Base-by-base conservation (phyloP, 139 green algal species). In the Chlorella sorokiniana region DNA sequence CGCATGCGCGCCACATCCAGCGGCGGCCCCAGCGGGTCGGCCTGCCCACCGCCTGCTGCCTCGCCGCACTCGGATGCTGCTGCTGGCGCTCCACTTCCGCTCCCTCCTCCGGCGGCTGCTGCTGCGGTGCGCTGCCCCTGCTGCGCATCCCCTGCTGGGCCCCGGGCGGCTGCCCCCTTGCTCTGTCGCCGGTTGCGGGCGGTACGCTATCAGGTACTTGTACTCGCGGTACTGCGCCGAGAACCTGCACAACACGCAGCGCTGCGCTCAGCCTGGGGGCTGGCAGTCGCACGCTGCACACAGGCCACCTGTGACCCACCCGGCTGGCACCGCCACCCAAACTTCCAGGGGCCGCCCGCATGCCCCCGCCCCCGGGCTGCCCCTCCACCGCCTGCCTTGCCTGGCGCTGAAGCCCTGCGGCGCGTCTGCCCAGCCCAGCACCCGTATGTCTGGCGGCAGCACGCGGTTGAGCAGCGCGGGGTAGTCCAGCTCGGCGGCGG, bases 131-230 rank as follows among this genome's bases (percentile, higher is more conserved):
- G 18, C 10, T 29, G 29, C 56, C 29, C 18, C 56, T 65, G 56
- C 56, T 65, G 18, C 56, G n/a, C 56, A 22, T 6, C 56, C 6
- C 56, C 56, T 65, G 11, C 11, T 59, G 48, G 16, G 48, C 48
- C 11, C 11, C 48, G 16, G 48, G 16, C 48, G n/a, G 48, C 48
- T 59, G 48, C 48, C 16, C 14, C 48, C 48, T 59, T 59, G 48
- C 16, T 25, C 7, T 27, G 33, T 27, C 25, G 20, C 3, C 3
- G 45, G 8, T 11, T 18, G 33, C 8, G 73, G 73, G 31, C 22
- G 29, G 29, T 69, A 51, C 1, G 94, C 81, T 33, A 98, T 94
- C 76, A 93, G 97, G 85, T 98, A 99, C 81, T 94, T 96, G 93
- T 99, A 99, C 54, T 95, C 83, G 1, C 96, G 84, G 44, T 87